Base-by-base conservation (phyloP, 2,329 filamentous ascomycete species). In the Boeremia lycopersici region DNA sequence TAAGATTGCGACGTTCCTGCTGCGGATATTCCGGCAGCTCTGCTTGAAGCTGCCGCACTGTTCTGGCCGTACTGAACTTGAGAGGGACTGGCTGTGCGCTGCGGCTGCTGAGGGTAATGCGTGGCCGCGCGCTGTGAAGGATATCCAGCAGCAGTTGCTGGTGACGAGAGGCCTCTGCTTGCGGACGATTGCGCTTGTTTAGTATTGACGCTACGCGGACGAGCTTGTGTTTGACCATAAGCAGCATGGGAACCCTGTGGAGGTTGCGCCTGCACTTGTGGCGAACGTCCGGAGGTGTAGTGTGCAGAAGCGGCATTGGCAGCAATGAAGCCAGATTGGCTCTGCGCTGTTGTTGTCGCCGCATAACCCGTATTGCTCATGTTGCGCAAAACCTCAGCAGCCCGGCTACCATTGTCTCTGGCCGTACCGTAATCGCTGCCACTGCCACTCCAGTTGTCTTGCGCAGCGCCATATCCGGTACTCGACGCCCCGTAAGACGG, bases 311-410 rank as follows among this genome's bases (percentile, higher is more conserved):
- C 42, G n/a, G 57, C 42, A 39, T 63, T 68, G 11, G 61, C 57
- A 7, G 66, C 53, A 9, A 63, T 64, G 57, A 69, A 70, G 23
- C 54, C 57, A 6, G 70, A 13, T 23, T 64, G 64, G 17, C 30
- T 62, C n/a, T 51, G 49, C 12, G 60, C 42, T 9, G 61, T 42
- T n/a, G 34, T 52, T 13, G 48, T 68, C 3, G 62, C 30, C 7
- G 62, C 58, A 49, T 72, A 70, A 8, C 60, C 43, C 4, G 62
- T 64, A 40, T 65, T 74, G 63, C 70, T 73, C 65, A 74, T 70
- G 31, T 69, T 71, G 38, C 54, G 64, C 40, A 74, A 48, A 17
- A 69, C 70, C 53, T 75, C 69, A 28, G 72, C 71, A 28, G 71
- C 71, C 23, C 64, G 55, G 38, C 60, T 70, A 7, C 66, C 68